Percentiles rank a stretch among this genome's conserved stretches.
These are phyloP conservation scores for Erodium trifolium DNA, from an alignment of 441 rosid genomes.

Conservation along the genomic window DNA sequence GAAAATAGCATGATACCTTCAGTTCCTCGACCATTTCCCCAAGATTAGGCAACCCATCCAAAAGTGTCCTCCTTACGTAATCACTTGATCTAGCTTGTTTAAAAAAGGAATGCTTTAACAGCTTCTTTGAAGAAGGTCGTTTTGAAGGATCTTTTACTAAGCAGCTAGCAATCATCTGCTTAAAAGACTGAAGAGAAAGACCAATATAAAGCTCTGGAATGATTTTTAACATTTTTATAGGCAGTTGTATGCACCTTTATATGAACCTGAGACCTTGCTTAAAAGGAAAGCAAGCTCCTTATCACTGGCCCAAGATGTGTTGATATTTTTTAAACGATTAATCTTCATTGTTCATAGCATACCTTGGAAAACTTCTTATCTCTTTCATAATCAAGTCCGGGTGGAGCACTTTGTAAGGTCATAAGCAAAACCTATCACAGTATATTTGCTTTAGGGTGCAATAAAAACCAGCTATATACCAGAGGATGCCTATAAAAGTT, in stretches of 20 bases:
- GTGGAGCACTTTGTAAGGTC: slow-evolving; percentile 99
- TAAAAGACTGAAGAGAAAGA: slow-evolving; percentile 59
- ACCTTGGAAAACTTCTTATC: slow-evolving; percentile 95
- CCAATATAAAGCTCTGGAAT: neutral
- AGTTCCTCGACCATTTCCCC: slow-evolving; percentile 80
- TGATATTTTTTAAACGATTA: neutral
- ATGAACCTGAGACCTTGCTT: neutral
- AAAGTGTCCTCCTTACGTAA: slow-evolving; percentile 57
- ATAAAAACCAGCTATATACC: neutral
- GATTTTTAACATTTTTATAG: neutral
- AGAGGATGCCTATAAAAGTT: slow-evolving; percentile 13
- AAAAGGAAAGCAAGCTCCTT: neutral
- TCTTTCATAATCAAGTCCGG: slow-evolving; percentile 88
- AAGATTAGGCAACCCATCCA: slow-evolving; percentile 85
- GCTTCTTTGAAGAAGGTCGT: slow-evolving; percentile 77
- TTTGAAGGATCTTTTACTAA: slow-evolving; percentile 95
- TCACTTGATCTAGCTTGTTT: slow-evolving; percentile 64
- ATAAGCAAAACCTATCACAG: slow-evolving; percentile 77
- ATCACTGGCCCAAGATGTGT: neutral
- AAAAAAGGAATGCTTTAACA: slow-evolving; percentile 41
- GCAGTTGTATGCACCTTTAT: neutral
- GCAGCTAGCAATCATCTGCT: slow-evolving; percentile 98
- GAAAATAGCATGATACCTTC: slow-evolving; percentile 43
- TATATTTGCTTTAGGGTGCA: slow-evolving; percentile 24
- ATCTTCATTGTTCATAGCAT: slow-evolving; percentile 12